These are phyloP conservation scores for Colletotrichum sublineola DNA, from an alignment of 2,329 filamentous ascomycete species.

Conservation along the genomic window DNA sequence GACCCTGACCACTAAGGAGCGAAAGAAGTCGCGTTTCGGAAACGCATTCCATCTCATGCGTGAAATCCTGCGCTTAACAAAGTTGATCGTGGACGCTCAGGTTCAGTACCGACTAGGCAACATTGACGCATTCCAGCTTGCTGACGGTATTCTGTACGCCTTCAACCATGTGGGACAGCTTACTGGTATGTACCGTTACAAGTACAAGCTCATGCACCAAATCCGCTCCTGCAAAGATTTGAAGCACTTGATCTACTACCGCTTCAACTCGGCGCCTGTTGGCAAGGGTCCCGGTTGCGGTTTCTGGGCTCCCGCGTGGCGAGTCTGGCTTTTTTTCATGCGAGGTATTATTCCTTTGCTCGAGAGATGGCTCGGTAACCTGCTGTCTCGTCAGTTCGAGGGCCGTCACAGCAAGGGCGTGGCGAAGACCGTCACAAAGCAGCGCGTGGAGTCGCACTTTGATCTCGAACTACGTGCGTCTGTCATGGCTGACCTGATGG, in stretches of 20 bases:
- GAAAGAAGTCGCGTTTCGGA: constrained; percentile 98
- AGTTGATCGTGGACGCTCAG: constrained; percentile 97
- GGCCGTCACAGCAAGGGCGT: constrained; percentile 99
- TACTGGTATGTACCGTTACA: constrained; percentile 99
- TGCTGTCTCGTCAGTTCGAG: constrained; percentile 97
- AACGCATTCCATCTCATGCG: constrained; percentile 99
- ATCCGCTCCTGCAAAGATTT: constrained; percentile 99
- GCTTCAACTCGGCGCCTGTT: constrained; percentile 96
- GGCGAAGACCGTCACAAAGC: constrained; percentile 98
- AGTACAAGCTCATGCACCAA: constrained; percentile 99
- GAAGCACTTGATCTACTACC: constrained; percentile 99
- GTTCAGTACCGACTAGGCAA: constrained; percentile 98
- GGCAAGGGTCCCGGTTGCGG: constrained; percentile 98
- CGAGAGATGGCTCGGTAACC: constrained; percentile 96
- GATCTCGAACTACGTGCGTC: constrained; percentile 97
- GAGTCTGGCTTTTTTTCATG: constrained; percentile 99
- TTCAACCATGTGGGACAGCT: constrained; percentile 99
- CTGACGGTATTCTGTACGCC: constrained; percentile 98
- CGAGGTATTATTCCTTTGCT: constrained; percentile 96
- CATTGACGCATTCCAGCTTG: constrained; percentile 98
- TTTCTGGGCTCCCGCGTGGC: constrained; percentile 99
- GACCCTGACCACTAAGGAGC: constrained; percentile 97
- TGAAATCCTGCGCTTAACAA: constrained; percentile 94
- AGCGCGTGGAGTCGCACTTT: constrained; percentile 98
- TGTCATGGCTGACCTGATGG: constrained; percentile 99